Base-by-base conservation (phyloP, 2,329 filamentous ascomycete genomes). In the Colletotrichum australisinense region DNA sequence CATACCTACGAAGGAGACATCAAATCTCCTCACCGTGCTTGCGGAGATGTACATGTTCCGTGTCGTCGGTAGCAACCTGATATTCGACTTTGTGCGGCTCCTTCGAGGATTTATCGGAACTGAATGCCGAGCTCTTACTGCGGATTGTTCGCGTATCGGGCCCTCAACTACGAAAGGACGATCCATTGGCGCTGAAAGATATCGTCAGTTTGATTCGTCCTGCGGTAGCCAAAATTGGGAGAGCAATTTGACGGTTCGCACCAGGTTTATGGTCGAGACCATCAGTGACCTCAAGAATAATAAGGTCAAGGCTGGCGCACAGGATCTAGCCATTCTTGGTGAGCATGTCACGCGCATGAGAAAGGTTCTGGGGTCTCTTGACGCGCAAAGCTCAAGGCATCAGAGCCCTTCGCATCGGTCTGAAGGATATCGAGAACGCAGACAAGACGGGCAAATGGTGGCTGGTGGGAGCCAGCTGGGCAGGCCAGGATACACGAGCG, bases 361-460 rank as follows among this genome's bases (percentile, higher is more conserved):
- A 83, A 98, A 97, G 81, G 91, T 93, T 1, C 86, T 99, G 6
- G 94, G 95, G 2, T 91, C 93, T 4, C 85, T 99, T 49, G 97
- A 94, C 79, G 83, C 84, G 77, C 81, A 86, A 78, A 87, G 73
- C 86, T 93, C 72, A 95, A 94, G 76, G 92, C 93, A 8, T 93
- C 90, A 4, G 94, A 97, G 73, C 95, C 97, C 88, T 99, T 73
- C 91, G 94, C 9, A 92, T 98, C 70, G 92, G 93, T 12, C 87
- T 98, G 4, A 87, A 89, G 49, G 97, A 99, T 78, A 94, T 99
- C 64, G 91, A 91, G 75, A 91, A 95, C 74, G 93, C 93, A 0
- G 93, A 96, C 53, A 96, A 93, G 80, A 94, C 93, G 80, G 97
- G 97, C 1, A 98, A 98, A 85, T 99, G 97, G 97, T 99, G 97